Evolutionary conservation across 805 yeast species (phyloP).

Genomic region (Kodamaea jinghongensis): DNA sequence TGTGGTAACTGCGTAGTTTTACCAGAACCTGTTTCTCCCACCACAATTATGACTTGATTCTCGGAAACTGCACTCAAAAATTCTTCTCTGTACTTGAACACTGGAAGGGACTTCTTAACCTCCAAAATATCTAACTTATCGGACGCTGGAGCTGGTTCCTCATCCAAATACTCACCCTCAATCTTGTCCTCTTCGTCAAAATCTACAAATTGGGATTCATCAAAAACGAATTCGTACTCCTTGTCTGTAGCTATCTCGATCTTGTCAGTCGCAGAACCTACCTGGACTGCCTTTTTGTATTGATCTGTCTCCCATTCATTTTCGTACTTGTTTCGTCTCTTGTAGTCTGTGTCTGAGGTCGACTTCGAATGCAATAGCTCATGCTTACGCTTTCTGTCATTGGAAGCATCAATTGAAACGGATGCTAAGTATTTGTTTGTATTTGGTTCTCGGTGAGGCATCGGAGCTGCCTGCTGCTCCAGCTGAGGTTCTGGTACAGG

Average conservation of each 20-base stretch:
- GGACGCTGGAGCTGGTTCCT: slow-evolving; percentile 23
- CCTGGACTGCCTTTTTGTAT: slow-evolving; percentile 37
- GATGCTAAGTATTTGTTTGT: background rate
- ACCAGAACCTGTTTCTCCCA: slow-evolving; percentile 92
- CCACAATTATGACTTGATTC: slow-evolving; percentile 70
- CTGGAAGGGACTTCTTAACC: slow-evolving; percentile 70
- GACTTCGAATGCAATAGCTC: slow-evolving; percentile 43
- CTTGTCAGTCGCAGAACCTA: slow-evolving; percentile 30
- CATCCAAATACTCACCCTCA: slow-evolving; percentile 28
- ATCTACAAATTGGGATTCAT: slow-evolving; percentile 59
- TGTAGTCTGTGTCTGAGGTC: slow-evolving; percentile 17
- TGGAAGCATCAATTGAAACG: slow-evolving; percentile 1
- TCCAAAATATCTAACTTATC: slow-evolving; percentile 23
- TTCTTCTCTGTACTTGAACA: slow-evolving; percentile 57
- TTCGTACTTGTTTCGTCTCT: slow-evolving; percentile 19
- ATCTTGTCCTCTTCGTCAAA: slow-evolving; percentile 44
- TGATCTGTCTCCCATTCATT: slow-evolving; percentile 57
- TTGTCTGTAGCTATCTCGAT: slow-evolving; percentile 40
- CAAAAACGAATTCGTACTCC: slow-evolving; percentile 74
- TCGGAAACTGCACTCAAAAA: slow-evolving; percentile 57
- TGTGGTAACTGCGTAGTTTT: slow-evolving; percentile 94
- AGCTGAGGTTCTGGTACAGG: no score
- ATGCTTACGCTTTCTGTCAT: slow-evolving; percentile 49
- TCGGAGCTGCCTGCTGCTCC: no score
- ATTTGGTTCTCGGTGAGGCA: background rate